Percentiles rank a stretch among this genome's conserved stretches.
phyloP scores from a whole-genome alignment of 805 yeast genomes.

The Ogataea wickerhamii region DNA sequence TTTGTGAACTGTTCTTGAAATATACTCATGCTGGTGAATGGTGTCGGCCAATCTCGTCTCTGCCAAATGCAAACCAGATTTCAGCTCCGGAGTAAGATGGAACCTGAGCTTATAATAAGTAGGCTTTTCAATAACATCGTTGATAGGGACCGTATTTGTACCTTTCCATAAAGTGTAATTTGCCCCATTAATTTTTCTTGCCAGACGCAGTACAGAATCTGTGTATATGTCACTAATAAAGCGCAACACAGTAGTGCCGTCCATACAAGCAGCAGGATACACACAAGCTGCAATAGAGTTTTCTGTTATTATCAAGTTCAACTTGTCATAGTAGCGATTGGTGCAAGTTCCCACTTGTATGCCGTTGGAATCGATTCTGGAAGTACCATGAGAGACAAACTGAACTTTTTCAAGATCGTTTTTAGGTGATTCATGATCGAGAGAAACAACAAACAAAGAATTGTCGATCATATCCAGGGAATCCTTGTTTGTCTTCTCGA shows the following conservation, averaged over 20 bases:
- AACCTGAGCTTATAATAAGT: constrained; percentile 30
- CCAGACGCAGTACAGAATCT: constrained; percentile 53
- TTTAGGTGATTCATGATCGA: constrained; percentile 46
- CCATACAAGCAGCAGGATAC: constrained; percentile 58
- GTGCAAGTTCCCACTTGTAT: constrained; percentile 56
- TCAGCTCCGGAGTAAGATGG: constrained; percentile 43
- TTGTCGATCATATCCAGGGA: constrained; percentile 40
- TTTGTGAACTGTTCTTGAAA: constrained; percentile 31
- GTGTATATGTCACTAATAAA: constrained; percentile 57
- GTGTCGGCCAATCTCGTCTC: constrained; percentile 58
- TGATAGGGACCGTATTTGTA: constrained; percentile 36
- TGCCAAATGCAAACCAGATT: constrained; percentile 47
- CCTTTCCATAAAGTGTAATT: constrained; percentile 52
- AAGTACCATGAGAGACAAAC: constrained; percentile 51
- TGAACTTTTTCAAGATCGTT: constrained; percentile 47
- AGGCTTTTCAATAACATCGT: constrained; percentile 36
- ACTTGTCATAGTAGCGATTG: constrained; percentile 57
- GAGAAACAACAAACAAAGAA: constrained; percentile 49
- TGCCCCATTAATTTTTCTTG: constrained; percentile 54
- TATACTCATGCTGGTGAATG: constrained; percentile 55
- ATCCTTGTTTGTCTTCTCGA: constrained; percentile 37
- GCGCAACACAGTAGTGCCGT: constrained; percentile 53
- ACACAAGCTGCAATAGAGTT: constrained; percentile 58
- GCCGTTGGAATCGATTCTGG: constrained; percentile 41
- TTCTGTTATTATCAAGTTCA: constrained; percentile 49